Conservation (phyloP, 176 grass and related monocot genomes). For the Musa acuminata region DNA sequence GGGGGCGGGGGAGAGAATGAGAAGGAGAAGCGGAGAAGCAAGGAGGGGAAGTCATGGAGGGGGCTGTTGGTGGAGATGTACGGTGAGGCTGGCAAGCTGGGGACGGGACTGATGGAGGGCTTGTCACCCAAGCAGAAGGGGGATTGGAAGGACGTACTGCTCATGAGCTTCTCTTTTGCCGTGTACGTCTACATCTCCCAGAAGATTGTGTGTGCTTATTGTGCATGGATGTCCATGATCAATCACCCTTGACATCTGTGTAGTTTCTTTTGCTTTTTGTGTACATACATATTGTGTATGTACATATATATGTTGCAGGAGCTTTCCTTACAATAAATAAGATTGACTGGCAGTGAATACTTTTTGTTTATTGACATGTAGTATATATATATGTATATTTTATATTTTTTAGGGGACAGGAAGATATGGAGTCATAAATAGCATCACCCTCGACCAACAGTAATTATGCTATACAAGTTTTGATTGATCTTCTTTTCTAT, state of each 20-base stretch:
- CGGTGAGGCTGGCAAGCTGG: neutral
- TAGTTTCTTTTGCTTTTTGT: too few relatives aligned
- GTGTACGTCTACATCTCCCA: slow-evolving; percentile 85
- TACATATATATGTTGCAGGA: too few relatives aligned
- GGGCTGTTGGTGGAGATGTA: neutral
- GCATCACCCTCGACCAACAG: too few relatives aligned
- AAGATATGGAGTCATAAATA: too few relatives aligned
- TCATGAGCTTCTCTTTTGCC: slow-evolving; percentile 85
- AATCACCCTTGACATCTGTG: slow-evolving; percentile 19
- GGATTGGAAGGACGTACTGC: slow-evolving; percentile 59
- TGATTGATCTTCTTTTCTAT: too few relatives aligned
- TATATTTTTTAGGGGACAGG: too few relatives aligned
- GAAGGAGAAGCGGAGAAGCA: neutral
- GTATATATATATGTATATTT: too few relatives aligned
- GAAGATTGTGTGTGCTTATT: slow-evolving; percentile 75
- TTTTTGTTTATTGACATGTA: too few relatives aligned
- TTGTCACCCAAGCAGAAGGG: slow-evolving; percentile 39
- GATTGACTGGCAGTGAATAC: too few relatives aligned
- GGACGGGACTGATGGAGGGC: slow-evolving; percentile 24
- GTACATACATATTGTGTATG: too few relatives aligned
- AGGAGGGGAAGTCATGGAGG: neutral
- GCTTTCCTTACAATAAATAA: too few relatives aligned
- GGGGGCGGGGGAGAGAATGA: neutral
- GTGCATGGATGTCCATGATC: slow-evolving; percentile 58
- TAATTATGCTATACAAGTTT: too few relatives aligned